Percentiles rank a stretch among this genome's conserved stretches.
These are phyloP conservation scores for Leishmania major DNA, from an alignment of 208 protist species.

Conservation along the genomic window DNA sequence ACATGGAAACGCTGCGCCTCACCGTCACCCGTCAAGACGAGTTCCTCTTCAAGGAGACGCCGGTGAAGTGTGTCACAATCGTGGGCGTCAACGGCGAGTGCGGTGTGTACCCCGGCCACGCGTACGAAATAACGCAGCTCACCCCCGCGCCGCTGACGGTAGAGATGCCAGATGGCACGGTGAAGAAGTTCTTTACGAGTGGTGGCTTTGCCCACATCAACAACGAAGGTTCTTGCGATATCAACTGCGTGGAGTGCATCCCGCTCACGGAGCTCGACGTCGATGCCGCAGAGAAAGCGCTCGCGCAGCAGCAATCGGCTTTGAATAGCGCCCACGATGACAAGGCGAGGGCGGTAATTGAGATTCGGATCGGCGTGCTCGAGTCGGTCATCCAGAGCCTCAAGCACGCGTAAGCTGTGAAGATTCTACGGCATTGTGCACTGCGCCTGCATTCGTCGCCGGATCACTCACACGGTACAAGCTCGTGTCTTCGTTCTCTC, in stretches of 20 bases:
- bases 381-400: constrained; percentile 77
- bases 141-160: constrained; percentile 71
- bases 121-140: constrained; percentile 88
- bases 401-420: constrained; percentile 20
- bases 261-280: constrained; percentile 81
- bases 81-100: constrained; percentile 77
- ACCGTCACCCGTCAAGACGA: constrained; percentile 92
- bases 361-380: constrained; percentile 81
- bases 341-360: constrained; percentile 80
- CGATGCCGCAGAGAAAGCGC: constrained; percentile 77
- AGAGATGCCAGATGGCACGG: constrained; percentile 75
- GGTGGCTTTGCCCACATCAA: constrained; percentile 93
- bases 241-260: constrained; percentile 91
- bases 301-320: constrained; percentile 68
- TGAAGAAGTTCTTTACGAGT: constrained; percentile 85
- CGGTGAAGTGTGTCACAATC: constrained; percentile 87
- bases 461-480: background rate
- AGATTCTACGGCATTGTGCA: background rate
- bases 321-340: constrained; percentile 75
- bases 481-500: background rate
- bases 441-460: background rate
- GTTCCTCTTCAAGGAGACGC: constrained; percentile 79
- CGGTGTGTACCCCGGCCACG: constrained; percentile 88
- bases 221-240: constrained; percentile 91
- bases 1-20: constrained; percentile 78